These are phyloP conservation scores for Alternaria metachromatica DNA, from an alignment of 2,329 filamentous ascomycete species.

Conservation along the genomic window DNA sequence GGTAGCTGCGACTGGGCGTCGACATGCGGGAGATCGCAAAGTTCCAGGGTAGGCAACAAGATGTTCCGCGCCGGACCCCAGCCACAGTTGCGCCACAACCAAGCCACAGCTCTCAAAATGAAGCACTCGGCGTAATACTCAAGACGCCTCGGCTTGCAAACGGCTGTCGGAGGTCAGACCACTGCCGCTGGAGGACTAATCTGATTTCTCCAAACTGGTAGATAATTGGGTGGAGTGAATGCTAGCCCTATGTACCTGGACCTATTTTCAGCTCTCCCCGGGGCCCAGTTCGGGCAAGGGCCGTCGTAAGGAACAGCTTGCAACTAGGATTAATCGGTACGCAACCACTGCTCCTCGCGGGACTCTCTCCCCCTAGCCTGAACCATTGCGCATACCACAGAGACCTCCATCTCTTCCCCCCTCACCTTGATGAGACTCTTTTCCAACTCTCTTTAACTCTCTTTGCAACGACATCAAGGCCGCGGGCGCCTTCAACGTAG, in stretches of 20 bases:
- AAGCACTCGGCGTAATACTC: constrained; percentile 18
- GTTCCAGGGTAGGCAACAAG: constrained; percentile 9
- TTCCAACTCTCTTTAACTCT: constrained; percentile 47
- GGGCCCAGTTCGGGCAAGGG: constrained; percentile 30
- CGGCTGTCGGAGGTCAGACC: constrained; percentile 1
- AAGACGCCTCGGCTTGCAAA: background rate
- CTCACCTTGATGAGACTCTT: constrained; percentile 28
- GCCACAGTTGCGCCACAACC: constrained; percentile 12
- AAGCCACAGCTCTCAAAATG: constrained; percentile 9
- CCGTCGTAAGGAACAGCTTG: constrained; percentile 34
- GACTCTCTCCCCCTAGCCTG: constrained; percentile 30
- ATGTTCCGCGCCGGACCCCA: constrained; percentile 8
- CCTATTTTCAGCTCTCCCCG: constrained; percentile 32
- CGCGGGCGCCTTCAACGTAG: background rate
- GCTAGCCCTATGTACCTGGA: background rate
- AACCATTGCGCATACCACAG: constrained; percentile 34
- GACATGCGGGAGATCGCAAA: constrained; percentile 14
- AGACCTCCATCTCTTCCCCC: constrained; percentile 22
- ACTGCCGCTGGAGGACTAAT: background rate
- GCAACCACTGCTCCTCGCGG: constrained; percentile 24
- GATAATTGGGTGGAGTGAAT: background rate
- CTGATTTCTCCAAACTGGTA: background rate
- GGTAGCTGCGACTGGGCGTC: constrained; percentile 5
- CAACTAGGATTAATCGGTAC: constrained; percentile 39
- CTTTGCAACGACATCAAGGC: constrained; percentile 14